Conservation (phyloP, 306 rosid genomes). For the Arachis hypogaea region DNA sequence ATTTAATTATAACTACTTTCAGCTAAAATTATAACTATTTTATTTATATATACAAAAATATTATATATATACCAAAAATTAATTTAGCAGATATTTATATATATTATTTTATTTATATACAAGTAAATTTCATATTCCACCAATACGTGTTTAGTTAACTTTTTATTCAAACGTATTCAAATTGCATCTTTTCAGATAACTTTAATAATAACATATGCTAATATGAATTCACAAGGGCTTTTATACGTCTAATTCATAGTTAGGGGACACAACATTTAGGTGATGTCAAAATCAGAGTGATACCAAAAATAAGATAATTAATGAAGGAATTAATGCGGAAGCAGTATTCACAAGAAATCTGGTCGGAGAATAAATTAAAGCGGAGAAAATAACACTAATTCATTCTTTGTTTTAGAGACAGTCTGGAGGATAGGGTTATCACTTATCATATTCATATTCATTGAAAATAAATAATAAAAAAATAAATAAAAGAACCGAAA, state of each 20-base stretch:
- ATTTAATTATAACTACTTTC: too few relatives aligned
- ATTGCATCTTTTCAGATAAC: background rate
- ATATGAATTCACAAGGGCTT: conserved; percentile 5
- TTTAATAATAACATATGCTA: background rate
- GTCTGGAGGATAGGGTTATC: conserved; percentile 46
- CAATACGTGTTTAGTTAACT: background rate
- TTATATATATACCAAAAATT: too few relatives aligned
- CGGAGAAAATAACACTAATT: conserved; percentile 15
- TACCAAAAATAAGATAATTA: background rate
- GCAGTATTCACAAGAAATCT: conserved; percentile 42
- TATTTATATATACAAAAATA: too few relatives aligned
- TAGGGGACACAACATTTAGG: background rate
- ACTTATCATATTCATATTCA: background rate
- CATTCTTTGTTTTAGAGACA: conserved; percentile 39
- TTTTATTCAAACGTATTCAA: background rate
- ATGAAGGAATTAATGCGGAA: conserved; percentile 40
- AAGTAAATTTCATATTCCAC: too few relatives aligned
- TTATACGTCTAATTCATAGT: conserved; percentile 10
- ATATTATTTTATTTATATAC: too few relatives aligned
- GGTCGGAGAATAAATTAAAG: conserved; percentile 46
- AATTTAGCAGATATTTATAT: too few relatives aligned
- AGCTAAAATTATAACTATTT: too few relatives aligned
- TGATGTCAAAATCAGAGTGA: conserved; percentile 25
- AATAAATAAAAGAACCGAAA: too few relatives aligned
- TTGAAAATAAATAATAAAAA: too few relatives aligned